These are phyloP conservation scores for Trebouxia sp. DNA, from an alignment of 139 green algal species.

Conservation along the genomic window DNA sequence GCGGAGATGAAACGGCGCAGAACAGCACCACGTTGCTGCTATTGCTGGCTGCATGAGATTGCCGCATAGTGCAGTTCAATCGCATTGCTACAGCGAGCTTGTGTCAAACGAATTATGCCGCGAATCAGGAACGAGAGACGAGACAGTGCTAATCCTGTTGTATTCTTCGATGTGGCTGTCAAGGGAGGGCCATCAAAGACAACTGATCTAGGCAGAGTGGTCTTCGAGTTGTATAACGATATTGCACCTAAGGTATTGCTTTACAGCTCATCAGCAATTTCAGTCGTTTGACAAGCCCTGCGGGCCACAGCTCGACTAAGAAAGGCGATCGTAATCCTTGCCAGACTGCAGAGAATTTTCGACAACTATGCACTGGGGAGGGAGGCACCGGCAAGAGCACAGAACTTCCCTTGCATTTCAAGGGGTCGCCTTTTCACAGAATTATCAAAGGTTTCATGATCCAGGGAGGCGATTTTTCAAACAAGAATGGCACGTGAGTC, in stretches of 20 bases:
- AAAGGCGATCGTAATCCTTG: background rate
- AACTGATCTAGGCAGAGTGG: conserved; percentile 68
- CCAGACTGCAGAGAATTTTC: conserved; percentile 89
- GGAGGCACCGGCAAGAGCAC: conserved; percentile 43
- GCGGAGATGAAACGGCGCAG: too few relatives aligned
- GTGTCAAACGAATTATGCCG: too few relatives aligned
- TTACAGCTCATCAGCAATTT: background rate
- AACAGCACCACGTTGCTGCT: too few relatives aligned
- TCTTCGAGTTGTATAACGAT: conserved; percentile 84
- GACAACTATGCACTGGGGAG: conserved; percentile 56
- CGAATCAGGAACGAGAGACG: background rate
- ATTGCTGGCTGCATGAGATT: too few relatives aligned
- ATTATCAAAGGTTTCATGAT: conserved; percentile 50
- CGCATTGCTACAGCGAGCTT: too few relatives aligned
- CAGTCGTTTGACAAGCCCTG: background rate
- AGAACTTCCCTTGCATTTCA: conserved; percentile 57
- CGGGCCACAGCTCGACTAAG: too few relatives aligned
- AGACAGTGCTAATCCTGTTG: conserved; percentile 62
- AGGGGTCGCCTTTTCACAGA: conserved; percentile 57
- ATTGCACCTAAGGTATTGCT: conserved; percentile 67
- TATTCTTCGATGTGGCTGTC: conserved; percentile 81
- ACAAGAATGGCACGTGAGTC: conserved; percentile 32
- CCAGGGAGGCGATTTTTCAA: conserved; percentile 73
- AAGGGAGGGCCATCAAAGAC: background rate
- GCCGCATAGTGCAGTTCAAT: too few relatives aligned